Evolutionary conservation across 2,329 filamentous ascomycete species (phyloP).

Genomic region (Herpotrichia juniperi): DNA sequence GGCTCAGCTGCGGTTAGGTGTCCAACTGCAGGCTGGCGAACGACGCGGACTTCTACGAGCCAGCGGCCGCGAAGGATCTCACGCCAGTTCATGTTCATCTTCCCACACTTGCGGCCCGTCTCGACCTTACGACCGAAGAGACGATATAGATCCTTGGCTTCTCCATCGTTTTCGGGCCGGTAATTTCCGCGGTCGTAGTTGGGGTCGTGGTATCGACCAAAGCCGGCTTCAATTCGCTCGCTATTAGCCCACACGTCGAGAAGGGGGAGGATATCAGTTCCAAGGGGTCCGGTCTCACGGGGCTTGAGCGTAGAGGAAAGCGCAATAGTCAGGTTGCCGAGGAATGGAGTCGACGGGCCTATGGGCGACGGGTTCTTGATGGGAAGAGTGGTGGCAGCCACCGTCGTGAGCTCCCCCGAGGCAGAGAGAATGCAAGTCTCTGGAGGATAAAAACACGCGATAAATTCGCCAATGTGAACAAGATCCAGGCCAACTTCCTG

Average conservation of each 20-base stretch:
- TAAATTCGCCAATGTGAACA: constrained; percentile 21
- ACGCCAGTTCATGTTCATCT: constrained; percentile 32
- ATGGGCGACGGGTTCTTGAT: neutral
- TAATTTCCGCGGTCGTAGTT: constrained; percentile 5
- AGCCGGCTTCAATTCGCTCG: constrained; percentile 32
- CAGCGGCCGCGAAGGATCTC: constrained; percentile 23
- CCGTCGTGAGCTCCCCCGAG: neutral
- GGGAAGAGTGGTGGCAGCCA: neutral
- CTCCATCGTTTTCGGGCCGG: constrained; percentile 27
- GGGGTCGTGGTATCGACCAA: constrained; percentile 31
- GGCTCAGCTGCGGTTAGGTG: neutral
- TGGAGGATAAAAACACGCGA: constrained; percentile 26
- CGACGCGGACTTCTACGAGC: constrained; percentile 26
- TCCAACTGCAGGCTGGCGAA: constrained; percentile 17
- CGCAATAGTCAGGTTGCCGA: constrained; percentile 36
- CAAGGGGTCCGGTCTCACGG: constrained; percentile 14
- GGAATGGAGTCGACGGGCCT: neutral
- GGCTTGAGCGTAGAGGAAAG: constrained; percentile 19
- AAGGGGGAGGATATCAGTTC: constrained; percentile 29
- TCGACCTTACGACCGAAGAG: constrained; percentile 35
- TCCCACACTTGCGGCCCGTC: constrained; percentile 21
- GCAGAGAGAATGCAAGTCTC: neutral
- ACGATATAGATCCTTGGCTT: constrained; percentile 40
- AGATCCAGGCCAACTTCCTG: constrained; percentile 39
- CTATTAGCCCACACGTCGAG: constrained; percentile 38